A percentile compares a stretch with the other conserved stretches of the same genome.
These are phyloP conservation scores for Ganoderma resinaceum DNA, from an alignment of 1,284 basidiomycete genomes.

Conservation along the genomic window DNA sequence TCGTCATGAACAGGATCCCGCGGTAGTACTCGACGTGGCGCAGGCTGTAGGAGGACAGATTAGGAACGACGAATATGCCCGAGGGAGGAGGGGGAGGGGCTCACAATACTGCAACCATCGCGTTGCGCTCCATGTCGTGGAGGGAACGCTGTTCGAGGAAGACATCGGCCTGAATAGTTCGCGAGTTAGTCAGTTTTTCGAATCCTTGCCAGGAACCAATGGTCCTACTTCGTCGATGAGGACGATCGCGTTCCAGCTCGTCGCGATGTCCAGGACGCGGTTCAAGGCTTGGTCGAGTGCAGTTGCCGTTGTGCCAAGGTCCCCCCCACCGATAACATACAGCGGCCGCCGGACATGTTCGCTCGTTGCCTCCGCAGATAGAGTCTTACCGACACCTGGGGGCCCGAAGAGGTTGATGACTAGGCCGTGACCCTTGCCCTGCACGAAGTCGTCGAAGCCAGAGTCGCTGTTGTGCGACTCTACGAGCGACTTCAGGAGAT, in stretches of 20 bases:
- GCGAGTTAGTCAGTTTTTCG: neutral
- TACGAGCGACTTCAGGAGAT: slow-evolving; percentile 60
- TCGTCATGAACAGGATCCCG: slow-evolving; percentile 73
- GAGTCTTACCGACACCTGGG: slow-evolving; percentile 60
- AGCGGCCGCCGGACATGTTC: slow-evolving; percentile 64
- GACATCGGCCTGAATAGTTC: slow-evolving; percentile 40
- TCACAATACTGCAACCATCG: slow-evolving; percentile 65
- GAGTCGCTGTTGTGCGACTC: slow-evolving; percentile 59
- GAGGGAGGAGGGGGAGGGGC: neutral
- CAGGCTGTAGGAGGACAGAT: slow-evolving; percentile 36
- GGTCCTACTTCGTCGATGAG: slow-evolving; percentile 59
- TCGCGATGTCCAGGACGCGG: slow-evolving; percentile 50
- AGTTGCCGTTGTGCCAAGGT: slow-evolving; percentile 57
- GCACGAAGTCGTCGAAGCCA: slow-evolving; percentile 66
- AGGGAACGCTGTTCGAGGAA: slow-evolving; percentile 68
- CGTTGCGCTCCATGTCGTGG: slow-evolving; percentile 65
- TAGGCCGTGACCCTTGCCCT: slow-evolving; percentile 66
- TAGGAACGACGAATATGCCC: neutral
- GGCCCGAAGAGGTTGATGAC: slow-evolving; percentile 66
- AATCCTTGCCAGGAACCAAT: slow-evolving; percentile 35
- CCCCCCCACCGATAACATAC: slow-evolving; percentile 64
- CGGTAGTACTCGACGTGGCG: slow-evolving; percentile 69
- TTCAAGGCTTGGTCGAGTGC: slow-evolving; percentile 33
- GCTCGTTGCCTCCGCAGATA: slow-evolving; percentile 63
- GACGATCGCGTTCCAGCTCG: slow-evolving; percentile 69